A percentile compares a stretch with the other conserved stretches of the same genome.
Conservation (phyloP, 108 stramenopile species). For the Discostella stelligeroides region DNA sequence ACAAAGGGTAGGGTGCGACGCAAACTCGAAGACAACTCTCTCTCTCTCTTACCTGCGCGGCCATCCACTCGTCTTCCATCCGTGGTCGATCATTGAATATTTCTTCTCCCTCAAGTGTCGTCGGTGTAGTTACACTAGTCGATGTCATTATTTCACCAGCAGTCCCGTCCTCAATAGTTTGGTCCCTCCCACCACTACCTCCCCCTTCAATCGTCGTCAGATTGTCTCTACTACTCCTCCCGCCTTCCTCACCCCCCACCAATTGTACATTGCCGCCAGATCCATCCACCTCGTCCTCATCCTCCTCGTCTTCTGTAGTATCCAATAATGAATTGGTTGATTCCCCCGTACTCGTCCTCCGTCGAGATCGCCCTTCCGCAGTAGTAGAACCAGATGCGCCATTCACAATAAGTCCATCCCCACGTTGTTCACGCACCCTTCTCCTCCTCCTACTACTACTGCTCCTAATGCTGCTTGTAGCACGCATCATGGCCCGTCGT, state of each 20-base stretch:
- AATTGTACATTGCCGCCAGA: neutral
- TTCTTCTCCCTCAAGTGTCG: constrained; percentile 36
- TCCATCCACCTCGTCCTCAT: constrained; percentile 16
- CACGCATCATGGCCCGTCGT: constrained; percentile 35
- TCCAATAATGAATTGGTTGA: constrained; percentile 33
- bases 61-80: constrained; percentile 89
- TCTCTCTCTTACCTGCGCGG: constrained; percentile 33
- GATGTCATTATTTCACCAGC: neutral
- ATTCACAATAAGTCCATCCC: too few species aligned
- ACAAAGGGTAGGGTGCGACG: neutral
- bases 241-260: constrained; percentile 2
- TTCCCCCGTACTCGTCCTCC: constrained; percentile 8
- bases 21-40: neutral
- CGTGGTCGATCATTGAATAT: constrained; percentile 49
- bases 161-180: neutral
- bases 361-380: constrained; percentile 10
- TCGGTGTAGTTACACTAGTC: constrained; percentile 12
- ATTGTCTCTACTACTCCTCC: neutral
- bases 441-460: neutral
- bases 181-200: neutral
- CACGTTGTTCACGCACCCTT: neutral
- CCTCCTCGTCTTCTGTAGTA: constrained; percentile 22
- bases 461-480: neutral
- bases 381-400: neutral
- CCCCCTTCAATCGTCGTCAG: neutral